Evolutionary conservation across 1,284 basidiomycete species (phyloP).

Genomic region (Pascua sp.): DNA sequence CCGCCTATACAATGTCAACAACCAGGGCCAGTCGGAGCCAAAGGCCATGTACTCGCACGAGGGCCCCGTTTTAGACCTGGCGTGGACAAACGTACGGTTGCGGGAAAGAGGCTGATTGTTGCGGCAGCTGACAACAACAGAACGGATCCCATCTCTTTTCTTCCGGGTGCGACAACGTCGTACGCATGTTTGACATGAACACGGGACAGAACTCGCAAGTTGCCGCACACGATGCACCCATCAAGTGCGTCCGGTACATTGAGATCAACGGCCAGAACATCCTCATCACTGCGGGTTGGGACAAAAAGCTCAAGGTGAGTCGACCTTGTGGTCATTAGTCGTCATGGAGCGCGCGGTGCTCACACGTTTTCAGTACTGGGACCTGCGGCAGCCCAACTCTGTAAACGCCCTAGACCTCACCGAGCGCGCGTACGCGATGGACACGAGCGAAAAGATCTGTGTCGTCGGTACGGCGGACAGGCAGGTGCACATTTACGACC

Average conservation of each 20-base stretch:
- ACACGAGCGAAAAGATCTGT: constrained; percentile 54
- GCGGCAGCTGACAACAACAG: constrained; percentile 34
- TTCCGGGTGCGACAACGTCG: constrained; percentile 81
- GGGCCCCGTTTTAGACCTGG: constrained; percentile 73
- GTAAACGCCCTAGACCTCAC: constrained; percentile 75
- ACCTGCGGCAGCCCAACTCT: constrained; percentile 68
- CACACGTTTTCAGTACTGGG: constrained; percentile 71
- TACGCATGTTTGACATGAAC: constrained; percentile 71
- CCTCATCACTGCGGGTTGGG: constrained; percentile 84
- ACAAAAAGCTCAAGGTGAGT: constrained; percentile 78
- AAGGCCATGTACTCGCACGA: constrained; percentile 81
- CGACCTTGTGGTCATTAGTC: background rate
- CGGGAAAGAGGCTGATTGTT: background rate
- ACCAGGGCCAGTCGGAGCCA: constrained; percentile 58
- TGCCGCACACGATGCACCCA: constrained; percentile 77
- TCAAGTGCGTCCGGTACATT: constrained; percentile 72
- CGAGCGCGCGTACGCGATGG: constrained; percentile 73
- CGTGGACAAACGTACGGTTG: constrained; percentile 65
- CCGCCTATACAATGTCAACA: constrained; percentile 58
- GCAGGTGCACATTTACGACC: constrained; percentile 79
- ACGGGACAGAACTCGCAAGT: constrained; percentile 68
- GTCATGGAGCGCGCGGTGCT: background rate
- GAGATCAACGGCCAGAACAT: constrained; percentile 56
- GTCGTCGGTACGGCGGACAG: constrained; percentile 81
- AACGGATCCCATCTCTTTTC: constrained; percentile 79